Evolutionary conservation across 2,329 filamentous ascomycete species (phyloP).

Genomic region (Lizonia empirigonia): DNA sequence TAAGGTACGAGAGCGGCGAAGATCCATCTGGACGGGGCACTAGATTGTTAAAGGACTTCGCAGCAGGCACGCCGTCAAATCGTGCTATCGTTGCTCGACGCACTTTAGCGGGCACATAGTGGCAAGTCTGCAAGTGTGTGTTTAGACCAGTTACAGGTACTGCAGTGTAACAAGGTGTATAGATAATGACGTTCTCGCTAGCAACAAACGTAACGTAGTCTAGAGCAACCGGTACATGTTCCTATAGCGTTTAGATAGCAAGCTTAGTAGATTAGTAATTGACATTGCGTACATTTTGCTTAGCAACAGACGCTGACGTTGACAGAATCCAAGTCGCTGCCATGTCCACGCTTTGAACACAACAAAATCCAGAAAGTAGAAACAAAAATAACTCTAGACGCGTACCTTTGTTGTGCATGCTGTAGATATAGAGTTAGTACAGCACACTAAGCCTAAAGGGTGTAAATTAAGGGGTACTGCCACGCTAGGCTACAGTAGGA

Average conservation of each 20-base stretch:
- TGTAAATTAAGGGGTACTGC: slow-evolving; percentile 1
- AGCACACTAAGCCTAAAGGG: slow-evolving; percentile 3
- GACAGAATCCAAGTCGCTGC: slow-evolving; percentile 9
- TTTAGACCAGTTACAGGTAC: slow-evolving; percentile 12
- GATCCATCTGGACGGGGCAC: too few species aligned
- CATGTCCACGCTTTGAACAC: slow-evolving; percentile 1
- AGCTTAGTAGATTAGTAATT: too few species aligned
- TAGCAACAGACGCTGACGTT: too few species aligned
- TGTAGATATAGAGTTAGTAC: background rate
- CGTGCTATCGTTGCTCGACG: too few species aligned
- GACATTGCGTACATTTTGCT: too few species aligned
- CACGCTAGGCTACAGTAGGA: background rate
- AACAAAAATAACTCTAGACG: slow-evolving; percentile 3
- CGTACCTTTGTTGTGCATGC: background rate
- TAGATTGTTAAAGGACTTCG: too few species aligned
- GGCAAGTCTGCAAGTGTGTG: background rate
- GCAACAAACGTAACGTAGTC: slow-evolving; percentile 16
- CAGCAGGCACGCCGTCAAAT: too few species aligned
- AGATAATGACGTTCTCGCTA: slow-evolving; percentile 14
- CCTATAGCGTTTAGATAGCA: too few species aligned
- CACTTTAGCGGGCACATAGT: too few species aligned
- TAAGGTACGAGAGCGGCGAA: too few species aligned
- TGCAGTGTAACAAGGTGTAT: background rate
- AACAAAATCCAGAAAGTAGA: slow-evolving; percentile 1
- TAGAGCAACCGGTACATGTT: slow-evolving; percentile 10